Evolutionary conservation across 495 filamentous ascomycete species (phyloP), one percentile per base, ranked within the genome.

Genomic region (Aspergillus steynii): DNA sequence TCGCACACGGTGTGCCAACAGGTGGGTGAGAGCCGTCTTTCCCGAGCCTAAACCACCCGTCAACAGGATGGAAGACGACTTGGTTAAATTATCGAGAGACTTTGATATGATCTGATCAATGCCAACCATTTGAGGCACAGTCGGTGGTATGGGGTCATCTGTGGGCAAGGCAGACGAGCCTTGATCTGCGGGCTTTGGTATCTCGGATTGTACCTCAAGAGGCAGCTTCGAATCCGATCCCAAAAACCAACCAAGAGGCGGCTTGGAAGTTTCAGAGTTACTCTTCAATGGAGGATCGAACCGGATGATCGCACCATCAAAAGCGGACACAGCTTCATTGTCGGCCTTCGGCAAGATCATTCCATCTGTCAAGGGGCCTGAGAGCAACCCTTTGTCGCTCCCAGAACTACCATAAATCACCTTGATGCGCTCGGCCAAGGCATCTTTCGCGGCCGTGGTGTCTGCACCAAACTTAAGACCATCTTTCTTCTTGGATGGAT

Each of bases 391-490:
- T 51, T 70, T 58, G 12, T 75, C 74, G 1, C 74, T 71, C 4
- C 74, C 76, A 59, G 71, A 66, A 53, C 65, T 74, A 25, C 75
- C 76, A 60, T 78, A 77, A 0, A 78, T 70, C 10, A 77, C 82
- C 80, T 56, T 82, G 71, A 73, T 80, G 72, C 67, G 80, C 73
- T 71, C 82, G 2, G 80, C 77, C 47, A 88, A 80, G 62, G 90
- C 87, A 71, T 93, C 87, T 50, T 84, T 78, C 63, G 92, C 88
- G 8, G 86, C 82, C 58, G 89, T 90, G 7, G 90, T 90, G 60
- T 96, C 91, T 6, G 91, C 90, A 5, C 96, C 96, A 68, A 97
- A 97, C 68, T 89, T 93, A 25, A 98, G 76, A 0, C 90, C 88
- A 45, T 85, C 82, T 15, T 77, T 78, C 27, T 82, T 74, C 55